These are phyloP conservation scores for Skeletonema marinoi DNA, from an alignment of 108 stramenopile species.

Conservation along the genomic window DNA sequence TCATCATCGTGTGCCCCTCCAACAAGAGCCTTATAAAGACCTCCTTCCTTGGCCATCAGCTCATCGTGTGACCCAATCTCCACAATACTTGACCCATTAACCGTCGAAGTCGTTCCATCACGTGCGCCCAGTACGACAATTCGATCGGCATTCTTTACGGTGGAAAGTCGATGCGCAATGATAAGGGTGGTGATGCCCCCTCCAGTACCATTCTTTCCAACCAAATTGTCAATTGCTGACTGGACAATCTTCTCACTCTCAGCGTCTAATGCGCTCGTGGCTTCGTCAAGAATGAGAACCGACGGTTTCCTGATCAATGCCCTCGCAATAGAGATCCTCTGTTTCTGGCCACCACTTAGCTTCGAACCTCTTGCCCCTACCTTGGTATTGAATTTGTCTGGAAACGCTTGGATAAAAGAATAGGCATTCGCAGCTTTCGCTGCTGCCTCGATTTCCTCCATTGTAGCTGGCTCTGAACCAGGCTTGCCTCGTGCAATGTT, in stretches of 20 bases:
- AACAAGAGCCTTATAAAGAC: conserved; percentile 69
- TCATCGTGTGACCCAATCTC: conserved; percentile 91
- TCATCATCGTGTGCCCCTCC: conserved; percentile 31
- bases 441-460: conserved; percentile 43
- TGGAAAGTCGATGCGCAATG: conserved; percentile 92
- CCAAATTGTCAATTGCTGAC: conserved; percentile 80
- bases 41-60: conserved; percentile 64
- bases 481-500: conserved; percentile 65
- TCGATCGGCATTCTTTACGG: conserved; percentile 87
- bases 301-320: conserved; percentile 49
- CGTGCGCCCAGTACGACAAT: conserved; percentile 90
- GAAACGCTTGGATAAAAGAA: conserved; percentile 63
- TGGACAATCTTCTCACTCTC: conserved; percentile 78
- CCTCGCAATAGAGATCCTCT: conserved; percentile 80
- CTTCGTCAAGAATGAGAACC: conserved; percentile 41
- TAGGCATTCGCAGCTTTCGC: conserved; percentile 52
- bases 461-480: conserved; percentile 35
- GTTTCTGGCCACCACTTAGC: conserved; percentile 83
- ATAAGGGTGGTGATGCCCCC: conserved; percentile 82
- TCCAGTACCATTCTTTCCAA: conserved; percentile 38
- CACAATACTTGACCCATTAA: conserved; percentile 47
- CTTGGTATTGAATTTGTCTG: conserved; percentile 53
- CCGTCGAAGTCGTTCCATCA: conserved; percentile 24
- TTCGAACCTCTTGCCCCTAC: conserved; percentile 63
- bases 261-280: conserved; percentile 71